Evolutionary conservation across 2,329 filamentous ascomycete species (phyloP).

Genomic region (Calonectria pseudoreteaudii): DNA sequence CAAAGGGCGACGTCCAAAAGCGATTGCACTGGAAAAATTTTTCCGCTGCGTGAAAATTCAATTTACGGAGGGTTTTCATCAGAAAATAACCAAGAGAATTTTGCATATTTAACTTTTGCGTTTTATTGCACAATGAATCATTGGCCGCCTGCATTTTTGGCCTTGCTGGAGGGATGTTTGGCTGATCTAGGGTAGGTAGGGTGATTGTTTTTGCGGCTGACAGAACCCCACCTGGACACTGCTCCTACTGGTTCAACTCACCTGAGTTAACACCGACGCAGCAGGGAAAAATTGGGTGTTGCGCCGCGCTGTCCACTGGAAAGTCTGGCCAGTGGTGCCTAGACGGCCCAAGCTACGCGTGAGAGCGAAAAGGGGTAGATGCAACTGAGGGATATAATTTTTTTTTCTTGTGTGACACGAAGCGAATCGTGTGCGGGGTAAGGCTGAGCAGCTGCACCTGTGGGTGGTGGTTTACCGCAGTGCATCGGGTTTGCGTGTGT

Average conservation of each 20-base stretch:
- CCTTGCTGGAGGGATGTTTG: not conserved
- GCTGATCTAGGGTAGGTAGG: not conserved
- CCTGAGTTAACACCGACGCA: not conserved
- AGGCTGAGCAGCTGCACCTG: not conserved
- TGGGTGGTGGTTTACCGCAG: not conserved
- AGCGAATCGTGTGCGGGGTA: not conserved
- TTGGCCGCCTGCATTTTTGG: not conserved
- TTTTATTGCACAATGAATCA: not conserved
- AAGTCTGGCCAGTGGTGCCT: not conserved
- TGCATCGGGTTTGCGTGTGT: not conserved
- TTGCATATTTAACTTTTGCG: not conserved
- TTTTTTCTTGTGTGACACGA: not conserved
- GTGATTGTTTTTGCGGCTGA: not conserved
- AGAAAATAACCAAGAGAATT: not conserved
- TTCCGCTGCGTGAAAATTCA: too few species aligned
- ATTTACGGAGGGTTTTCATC: not conserved
- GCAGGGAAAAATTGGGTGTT: not conserved
- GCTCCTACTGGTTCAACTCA: not conserved
- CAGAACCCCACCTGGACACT: not conserved
- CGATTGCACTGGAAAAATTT: too few species aligned
- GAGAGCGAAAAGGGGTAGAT: not conserved
- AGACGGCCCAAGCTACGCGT: not conserved
- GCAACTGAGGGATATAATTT: conserved; percentile 7
- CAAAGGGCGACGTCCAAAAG: too few species aligned
- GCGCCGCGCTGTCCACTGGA: not conserved